Evolutionary conservation across 2,329 filamentous ascomycete species (phyloP).

Genomic region (Colletotrichum endophyticum): DNA sequence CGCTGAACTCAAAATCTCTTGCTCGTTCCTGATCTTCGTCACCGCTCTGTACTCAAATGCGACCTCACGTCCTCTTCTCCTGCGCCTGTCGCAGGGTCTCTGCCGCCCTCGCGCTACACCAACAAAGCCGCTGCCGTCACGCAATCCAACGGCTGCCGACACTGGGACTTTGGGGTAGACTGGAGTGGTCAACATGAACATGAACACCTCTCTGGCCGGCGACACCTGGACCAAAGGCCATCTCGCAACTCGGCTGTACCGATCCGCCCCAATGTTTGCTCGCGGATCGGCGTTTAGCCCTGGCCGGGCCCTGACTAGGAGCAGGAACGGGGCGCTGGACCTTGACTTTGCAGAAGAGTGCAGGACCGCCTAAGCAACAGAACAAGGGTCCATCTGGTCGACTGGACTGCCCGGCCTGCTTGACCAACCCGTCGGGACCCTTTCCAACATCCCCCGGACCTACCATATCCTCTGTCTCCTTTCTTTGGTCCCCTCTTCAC

Average conservation of each 20-base stretch:
- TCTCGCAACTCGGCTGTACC: not conserved
- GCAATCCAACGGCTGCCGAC: not conserved
- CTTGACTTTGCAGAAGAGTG: not conserved
- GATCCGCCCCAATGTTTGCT: slow-evolving; percentile 9
- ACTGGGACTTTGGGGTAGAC: not conserved
- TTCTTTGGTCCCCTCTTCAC: not conserved
- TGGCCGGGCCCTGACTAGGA: slow-evolving; percentile 3
- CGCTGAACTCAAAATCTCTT: slow-evolving; percentile 8
- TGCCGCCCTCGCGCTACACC: not conserved
- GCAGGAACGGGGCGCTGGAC: not conserved
- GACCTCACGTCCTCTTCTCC: slow-evolving; percentile 2
- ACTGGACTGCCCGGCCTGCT: slow-evolving; percentile 2
- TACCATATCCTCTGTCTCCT: slow-evolving; percentile 1
- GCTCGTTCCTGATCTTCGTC: slow-evolving; percentile 3
- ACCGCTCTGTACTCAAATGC: slow-evolving; percentile 6
- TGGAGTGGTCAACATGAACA: not conserved
- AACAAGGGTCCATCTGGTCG: slow-evolving; percentile 6
- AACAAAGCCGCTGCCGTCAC: not conserved
- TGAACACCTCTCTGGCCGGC: not conserved
- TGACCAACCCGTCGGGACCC: slow-evolving; percentile 18
- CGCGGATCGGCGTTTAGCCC: slow-evolving; percentile 6
- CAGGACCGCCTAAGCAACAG: not conserved
- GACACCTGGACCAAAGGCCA: not conserved
- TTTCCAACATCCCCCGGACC: slow-evolving; percentile 6
- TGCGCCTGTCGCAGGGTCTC: not conserved